A percentile compares a stretch with the other conserved stretches of the same genome.
These are phyloP conservation scores for Chaetothyriales sp. DNA, from an alignment of 2,329 filamentous ascomycete species.

Conservation along the genomic window DNA sequence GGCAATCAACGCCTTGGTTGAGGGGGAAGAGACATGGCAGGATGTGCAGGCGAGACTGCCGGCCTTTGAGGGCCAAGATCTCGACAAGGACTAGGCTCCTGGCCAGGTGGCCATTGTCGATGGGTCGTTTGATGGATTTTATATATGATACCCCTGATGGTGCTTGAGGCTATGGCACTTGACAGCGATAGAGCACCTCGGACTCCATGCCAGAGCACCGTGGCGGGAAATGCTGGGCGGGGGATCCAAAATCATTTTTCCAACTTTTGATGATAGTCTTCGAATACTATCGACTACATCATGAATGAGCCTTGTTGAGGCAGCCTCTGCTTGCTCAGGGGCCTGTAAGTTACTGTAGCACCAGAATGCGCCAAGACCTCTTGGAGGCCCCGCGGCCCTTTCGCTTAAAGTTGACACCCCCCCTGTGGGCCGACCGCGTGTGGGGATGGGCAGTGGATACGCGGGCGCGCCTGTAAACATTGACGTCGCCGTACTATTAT, in stretches of 20 bases:
- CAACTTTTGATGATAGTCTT: slow-evolving; percentile 6
- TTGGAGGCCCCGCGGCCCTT: no score
- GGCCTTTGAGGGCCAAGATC: slow-evolving; percentile 64
- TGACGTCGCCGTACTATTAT: no score
- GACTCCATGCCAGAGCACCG: slow-evolving; percentile 14
- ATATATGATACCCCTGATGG: not conserved
- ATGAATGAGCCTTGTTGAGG: no score
- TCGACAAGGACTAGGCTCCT: slow-evolving; percentile 25
- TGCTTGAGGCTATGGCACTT: not conserved
- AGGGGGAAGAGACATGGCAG: slow-evolving; percentile 51
- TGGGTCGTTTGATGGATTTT: not conserved
- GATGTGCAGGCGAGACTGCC: slow-evolving; percentile 68
- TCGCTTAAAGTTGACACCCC: no score
- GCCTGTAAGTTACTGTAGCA: no score
- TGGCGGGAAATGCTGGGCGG: slow-evolving; percentile 17
- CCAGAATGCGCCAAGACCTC: no score
- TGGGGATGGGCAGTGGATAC: no score
- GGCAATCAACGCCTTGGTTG: slow-evolving; percentile 52
- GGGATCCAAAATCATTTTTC: not conserved
- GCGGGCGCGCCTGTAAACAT: no score
- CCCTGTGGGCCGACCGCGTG: no score
- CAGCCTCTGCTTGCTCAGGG: no score
- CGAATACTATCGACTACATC: no score
- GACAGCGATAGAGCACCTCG: slow-evolving; percentile 10
- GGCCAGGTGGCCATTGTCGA: not conserved